Evolutionary conservation across 2,329 filamentous ascomycete species (phyloP), one percentile per base, ranked within the genome.

Genomic region (Aspergillus latus): DNA sequence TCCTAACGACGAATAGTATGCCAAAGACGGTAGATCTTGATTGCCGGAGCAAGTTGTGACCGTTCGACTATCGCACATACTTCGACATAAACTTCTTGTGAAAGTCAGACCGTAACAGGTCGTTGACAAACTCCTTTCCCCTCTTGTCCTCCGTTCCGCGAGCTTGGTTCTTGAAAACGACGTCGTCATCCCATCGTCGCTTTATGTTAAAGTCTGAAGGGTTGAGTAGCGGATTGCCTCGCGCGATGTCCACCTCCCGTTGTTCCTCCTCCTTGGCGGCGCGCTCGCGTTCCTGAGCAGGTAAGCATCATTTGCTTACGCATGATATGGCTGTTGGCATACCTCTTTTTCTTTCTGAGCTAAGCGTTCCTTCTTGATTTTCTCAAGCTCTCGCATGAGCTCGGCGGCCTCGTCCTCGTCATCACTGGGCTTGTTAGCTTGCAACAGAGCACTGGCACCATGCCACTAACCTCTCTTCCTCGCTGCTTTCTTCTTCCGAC

Each of bases 81-180:
- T 79, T 80, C 44, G 74, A 77, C 94, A 99, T 99, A 74, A 99
- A 99, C 61, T 92, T 87, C 77, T 92, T 94, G 80, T 99, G 94
- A 74, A 99, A 99, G 75, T 99, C 94, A 30, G 92, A 97, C 60
- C 93, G 87, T 61, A 97, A 78, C 68, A 96, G 81, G 75, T 97
- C 89, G 71, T 99, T 99, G 74, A 99, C 92, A 77, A 99, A 99
- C 75, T 96, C 92, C 79, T 93, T 95, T 79, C 88, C 92, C 61
- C 88, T 86, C 79, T 88, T 92, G 61, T 97, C 91, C 70, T 97
- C 93, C 0, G 92, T 96, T 7, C 93, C 94, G 57, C 94, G 84
- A 34, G 93, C 94, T 77, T 99, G 94, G 74, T 99, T 99, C 80
- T 96, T 97, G 78, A 99, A 99, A 2, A 99, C 92, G 10, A 99